Evolutionary conservation across 306 rosid species (phyloP).

Genomic region (Abrus precatorius): DNA sequence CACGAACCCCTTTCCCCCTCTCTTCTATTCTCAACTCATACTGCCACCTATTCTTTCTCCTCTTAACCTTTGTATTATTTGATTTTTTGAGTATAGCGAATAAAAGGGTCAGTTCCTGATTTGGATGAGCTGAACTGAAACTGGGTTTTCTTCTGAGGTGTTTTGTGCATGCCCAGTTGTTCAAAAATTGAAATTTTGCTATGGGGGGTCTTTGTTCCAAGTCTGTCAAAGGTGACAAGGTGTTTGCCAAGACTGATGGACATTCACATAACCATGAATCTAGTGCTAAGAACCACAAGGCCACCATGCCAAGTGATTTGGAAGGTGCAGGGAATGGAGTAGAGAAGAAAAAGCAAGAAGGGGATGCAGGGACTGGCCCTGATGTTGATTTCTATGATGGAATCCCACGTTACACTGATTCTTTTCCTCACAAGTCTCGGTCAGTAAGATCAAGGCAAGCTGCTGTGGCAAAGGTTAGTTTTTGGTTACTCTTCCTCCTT

Average conservation of each 20-base stretch:
- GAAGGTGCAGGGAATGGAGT: conserved; percentile 42
- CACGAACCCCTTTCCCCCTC: background rate
- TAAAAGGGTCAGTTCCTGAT: conserved; percentile 20
- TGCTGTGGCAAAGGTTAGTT: conserved; percentile 80
- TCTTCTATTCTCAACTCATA: background rate
- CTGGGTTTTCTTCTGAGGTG: background rate
- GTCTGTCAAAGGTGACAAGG: conserved; percentile 53
- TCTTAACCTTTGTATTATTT: background rate
- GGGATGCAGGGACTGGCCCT: conserved; percentile 11
- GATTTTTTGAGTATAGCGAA: conserved; percentile 1
- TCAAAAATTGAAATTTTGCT: conserved; percentile 40
- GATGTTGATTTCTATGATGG: conserved; percentile 80
- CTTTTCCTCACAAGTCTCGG: conserved; percentile 70
- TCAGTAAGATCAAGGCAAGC: conserved; percentile 69
- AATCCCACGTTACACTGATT: conserved; percentile 69
- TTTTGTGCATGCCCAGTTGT: conserved; percentile 35
- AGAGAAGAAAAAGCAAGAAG: conserved; percentile 44
- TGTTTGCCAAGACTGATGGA: conserved; percentile 49
- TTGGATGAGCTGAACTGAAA: conserved; percentile 47
- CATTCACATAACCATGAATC: conserved; percentile 48
- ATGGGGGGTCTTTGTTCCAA: conserved; percentile 87
- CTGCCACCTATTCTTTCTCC: background rate
- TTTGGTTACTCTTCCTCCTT: conserved; percentile 6
- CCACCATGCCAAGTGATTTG: conserved; percentile 43
- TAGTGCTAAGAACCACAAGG: conserved; percentile 43